Conservation (phyloP, 441 rosid genomes). For the Aquilaria agallochum region DNA sequence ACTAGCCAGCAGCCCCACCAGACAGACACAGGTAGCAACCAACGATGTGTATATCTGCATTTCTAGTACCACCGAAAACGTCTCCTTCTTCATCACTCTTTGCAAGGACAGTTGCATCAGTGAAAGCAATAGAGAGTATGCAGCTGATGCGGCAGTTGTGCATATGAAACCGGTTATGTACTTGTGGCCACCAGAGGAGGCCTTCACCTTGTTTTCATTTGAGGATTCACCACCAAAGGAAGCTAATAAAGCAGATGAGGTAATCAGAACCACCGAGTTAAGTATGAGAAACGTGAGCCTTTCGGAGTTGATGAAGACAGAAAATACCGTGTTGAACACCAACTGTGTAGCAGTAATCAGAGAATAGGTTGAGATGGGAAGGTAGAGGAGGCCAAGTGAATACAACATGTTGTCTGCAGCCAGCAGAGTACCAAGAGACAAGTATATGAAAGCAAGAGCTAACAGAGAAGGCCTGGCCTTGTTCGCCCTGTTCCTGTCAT, state of each 20-base stretch:
- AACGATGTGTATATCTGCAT: conserved; percentile 19
- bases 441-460: conserved; percentile 19
- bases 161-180: conserved; percentile 16
- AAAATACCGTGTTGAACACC: conserved; percentile 29
- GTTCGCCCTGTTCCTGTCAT: conserved; percentile 1
- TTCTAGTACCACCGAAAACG: conserved; percentile 21
- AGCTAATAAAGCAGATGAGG: conserved; percentile 14
- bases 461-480: not conserved
- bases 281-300: conserved; percentile 31
- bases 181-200: conserved; percentile 18
- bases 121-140: conserved; percentile 25
- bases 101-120: conserved; percentile 25
- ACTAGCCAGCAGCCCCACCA: conserved; percentile 16
- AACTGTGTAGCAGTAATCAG: conserved; percentile 32
- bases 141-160: conserved; percentile 17
- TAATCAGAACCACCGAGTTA: conserved; percentile 24
- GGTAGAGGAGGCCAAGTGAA: conserved; percentile 28
- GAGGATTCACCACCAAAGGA: conserved; percentile 10
- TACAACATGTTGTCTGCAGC: conserved; percentile 27
- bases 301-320: conserved; percentile 21
- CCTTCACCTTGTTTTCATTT: conserved; percentile 16
- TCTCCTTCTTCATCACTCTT: conserved; percentile 8
- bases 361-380: conserved; percentile 23
- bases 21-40: conserved; percentile 17
- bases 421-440: conserved; percentile 26